These are phyloP conservation scores for Leishmania turanica DNA, from an alignment of 208 protist genomes.

Conservation along the genomic window DNA sequence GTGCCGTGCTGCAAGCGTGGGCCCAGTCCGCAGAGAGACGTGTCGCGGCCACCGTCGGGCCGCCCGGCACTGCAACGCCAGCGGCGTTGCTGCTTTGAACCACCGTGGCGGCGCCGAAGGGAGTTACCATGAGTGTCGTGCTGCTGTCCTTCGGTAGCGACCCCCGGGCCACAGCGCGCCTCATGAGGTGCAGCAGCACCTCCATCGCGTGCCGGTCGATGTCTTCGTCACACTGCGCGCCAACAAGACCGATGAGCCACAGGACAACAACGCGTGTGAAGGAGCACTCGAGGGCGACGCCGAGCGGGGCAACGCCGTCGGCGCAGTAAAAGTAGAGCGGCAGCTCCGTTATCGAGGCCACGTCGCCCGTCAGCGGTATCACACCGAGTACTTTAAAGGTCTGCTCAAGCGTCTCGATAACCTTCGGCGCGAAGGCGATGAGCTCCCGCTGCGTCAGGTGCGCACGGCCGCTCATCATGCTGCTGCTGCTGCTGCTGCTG, in stretches of 20 bases:
- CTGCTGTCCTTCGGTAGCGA: constrained; percentile 42
- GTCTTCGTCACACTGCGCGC: constrained; percentile 65
- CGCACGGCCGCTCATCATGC: constrained; percentile 10
- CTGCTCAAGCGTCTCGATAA: constrained; percentile 51
- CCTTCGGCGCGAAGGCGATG: constrained; percentile 33
- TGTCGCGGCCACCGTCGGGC: background rate
- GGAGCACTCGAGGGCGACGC: constrained; percentile 30
- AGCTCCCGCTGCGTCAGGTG: constrained; percentile 41
- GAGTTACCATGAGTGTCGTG: constrained; percentile 20
- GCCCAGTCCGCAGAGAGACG: constrained; percentile 11
- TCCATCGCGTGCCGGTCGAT: constrained; percentile 63
- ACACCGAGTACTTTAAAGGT: constrained; percentile 56
- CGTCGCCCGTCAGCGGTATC: constrained; percentile 59
- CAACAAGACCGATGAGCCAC: constrained; percentile 54
- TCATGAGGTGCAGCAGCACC: constrained; percentile 60
- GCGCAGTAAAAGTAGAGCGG: constrained; percentile 52
- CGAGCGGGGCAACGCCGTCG: constrained; percentile 17
- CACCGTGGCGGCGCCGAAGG: constrained; percentile 14
- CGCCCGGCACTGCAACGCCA: constrained; percentile 13
- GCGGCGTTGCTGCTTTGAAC: constrained; percentile 23
- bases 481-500: background rate
- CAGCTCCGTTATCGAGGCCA: constrained; percentile 61
- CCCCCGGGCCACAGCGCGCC: constrained; percentile 33
- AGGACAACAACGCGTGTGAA: constrained; percentile 60
- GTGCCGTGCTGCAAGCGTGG: background rate